phyloP scores from a whole-genome alignment of 495 filamentous ascomycete genomes.

The Aspergillus panamensis region DNA sequence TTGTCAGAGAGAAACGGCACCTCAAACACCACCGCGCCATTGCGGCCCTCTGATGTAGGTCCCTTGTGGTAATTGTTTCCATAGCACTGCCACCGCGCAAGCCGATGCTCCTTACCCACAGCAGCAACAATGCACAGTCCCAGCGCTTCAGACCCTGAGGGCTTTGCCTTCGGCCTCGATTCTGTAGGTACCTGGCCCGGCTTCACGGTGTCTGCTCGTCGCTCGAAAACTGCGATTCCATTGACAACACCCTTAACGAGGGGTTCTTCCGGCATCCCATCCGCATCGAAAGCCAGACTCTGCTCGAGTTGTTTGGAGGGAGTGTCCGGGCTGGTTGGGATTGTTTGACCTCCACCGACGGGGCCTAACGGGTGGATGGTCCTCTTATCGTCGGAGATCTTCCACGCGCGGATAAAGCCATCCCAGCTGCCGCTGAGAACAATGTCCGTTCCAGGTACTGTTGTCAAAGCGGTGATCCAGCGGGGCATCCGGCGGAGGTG shows the following conservation, averaged over 20 bases:
- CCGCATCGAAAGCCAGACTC: conserved; percentile 26
- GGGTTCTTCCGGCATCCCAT: conserved; percentile 23
- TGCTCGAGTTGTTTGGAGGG: conserved; percentile 40
- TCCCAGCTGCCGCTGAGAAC: conserved; percentile 93
- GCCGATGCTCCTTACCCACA: conserved; percentile 77
- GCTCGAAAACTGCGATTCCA: conserved; percentile 78
- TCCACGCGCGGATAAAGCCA: conserved; percentile 82
- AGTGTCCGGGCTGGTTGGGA: conserved; percentile 26
- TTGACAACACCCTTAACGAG: conserved; percentile 75
- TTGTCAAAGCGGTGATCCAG: conserved; percentile 85
- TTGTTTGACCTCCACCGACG: conserved; percentile 45
- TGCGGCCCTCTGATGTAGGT: conserved; percentile 58
- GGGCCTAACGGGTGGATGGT: conserved; percentile 68
- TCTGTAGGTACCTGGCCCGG: conserved; percentile 26
- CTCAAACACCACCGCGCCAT: conserved; percentile 77
- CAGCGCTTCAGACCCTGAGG: conserved; percentile 39
- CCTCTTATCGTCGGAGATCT: conserved; percentile 75
- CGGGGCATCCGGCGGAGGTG: conserved; percentile 54
- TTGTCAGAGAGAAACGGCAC: conserved; percentile 50
- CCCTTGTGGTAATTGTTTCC: conserved; percentile 40
- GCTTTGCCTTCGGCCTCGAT: conserved; percentile 46
- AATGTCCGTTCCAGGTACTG: conserved; percentile 82
- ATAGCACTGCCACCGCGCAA: conserved; percentile 69
- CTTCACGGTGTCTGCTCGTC: conserved; percentile 35
- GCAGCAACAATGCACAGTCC: conserved; percentile 78